phyloP scores from a whole-genome alignment of 495 filamentous ascomycete species.

The Amniculicola lignicola region DNA sequence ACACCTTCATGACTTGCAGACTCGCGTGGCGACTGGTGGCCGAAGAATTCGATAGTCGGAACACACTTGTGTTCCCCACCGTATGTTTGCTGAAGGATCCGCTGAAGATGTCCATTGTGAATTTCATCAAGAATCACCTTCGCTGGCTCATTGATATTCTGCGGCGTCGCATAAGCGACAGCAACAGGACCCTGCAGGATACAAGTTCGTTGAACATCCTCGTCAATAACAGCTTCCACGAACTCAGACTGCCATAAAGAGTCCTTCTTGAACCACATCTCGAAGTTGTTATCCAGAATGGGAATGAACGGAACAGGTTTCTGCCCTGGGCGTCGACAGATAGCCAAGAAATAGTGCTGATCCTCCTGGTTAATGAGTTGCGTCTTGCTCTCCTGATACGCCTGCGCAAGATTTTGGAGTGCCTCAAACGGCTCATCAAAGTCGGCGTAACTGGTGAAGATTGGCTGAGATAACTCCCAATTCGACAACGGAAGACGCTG shows the following conservation, averaged over 20 bases:
- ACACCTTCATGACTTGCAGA: constrained; percentile 4
- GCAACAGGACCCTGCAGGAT: constrained; percentile 48
- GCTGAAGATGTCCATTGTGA: constrained; percentile 6
- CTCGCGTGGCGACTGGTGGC: constrained; percentile 9
- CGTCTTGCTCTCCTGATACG: constrained; percentile 31
- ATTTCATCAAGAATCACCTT: constrained; percentile 41
- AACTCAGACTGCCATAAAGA: constrained; percentile 48
- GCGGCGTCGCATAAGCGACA: constrained; percentile 35
- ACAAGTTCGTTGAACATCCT: constrained; percentile 43
- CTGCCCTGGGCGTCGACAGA: constrained; percentile 34
- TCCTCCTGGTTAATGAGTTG: constrained; percentile 41
- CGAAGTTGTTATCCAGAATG: constrained; percentile 44
- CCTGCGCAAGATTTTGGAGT: constrained; percentile 4
- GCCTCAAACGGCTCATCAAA: constrained; percentile 13
- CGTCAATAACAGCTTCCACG: constrained; percentile 42
- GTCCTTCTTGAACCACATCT: constrained; percentile 49
- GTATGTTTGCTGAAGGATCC: constrained; percentile 24
- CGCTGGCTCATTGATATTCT: constrained; percentile 36
- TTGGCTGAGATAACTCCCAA: constrained; percentile 11
- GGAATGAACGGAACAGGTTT: constrained; percentile 47
- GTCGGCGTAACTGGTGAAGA: constrained; percentile 14
- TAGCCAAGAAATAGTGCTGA: constrained; percentile 37
- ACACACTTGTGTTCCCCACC: not conserved
- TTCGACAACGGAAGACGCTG: constrained; percentile 31
- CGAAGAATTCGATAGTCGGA: constrained; percentile 15